Conservation (phyloP, 441 rosid species). For the California macrophylla region DNA sequence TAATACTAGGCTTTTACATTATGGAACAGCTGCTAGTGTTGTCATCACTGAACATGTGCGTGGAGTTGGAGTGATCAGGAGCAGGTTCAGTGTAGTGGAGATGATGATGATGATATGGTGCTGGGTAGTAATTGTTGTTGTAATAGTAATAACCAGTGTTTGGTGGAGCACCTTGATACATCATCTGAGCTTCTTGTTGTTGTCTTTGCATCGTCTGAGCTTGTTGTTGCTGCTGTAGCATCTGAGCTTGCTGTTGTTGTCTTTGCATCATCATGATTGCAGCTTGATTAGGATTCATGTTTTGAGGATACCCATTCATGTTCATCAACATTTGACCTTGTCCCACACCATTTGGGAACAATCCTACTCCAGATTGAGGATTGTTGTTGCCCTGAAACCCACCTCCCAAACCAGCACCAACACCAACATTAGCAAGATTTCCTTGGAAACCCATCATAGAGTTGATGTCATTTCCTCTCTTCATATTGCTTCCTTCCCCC, state of each 20-base stretch:
- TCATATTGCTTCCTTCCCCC: conserved; percentile 22
- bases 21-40: conserved; percentile 41
- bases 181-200: conserved; percentile 41
- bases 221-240: neutral
- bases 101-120: conserved; percentile 16
- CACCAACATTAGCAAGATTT: conserved; percentile 16
- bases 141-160: conserved; percentile 48
- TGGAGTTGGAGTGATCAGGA: conserved; percentile 17
- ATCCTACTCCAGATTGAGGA: conserved; percentile 2
- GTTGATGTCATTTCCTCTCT: conserved; percentile 33
- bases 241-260: neutral
- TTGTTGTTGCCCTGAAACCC: conserved; percentile 26
- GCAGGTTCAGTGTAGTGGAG: conserved; percentile 26
- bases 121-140: conserved; percentile 27
- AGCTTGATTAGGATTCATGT: conserved; percentile 23
- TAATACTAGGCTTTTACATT: conserved; percentile 26
- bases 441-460: conserved; percentile 42
- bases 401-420: conserved; percentile 19
- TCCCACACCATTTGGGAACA: conserved; percentile 18
- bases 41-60: conserved; percentile 43
- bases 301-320: conserved; percentile 39
- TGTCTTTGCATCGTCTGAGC: conserved; percentile 56
- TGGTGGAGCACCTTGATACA: conserved; percentile 59
- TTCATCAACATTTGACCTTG: conserved; percentile 32
- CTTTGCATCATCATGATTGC: conserved; percentile 16